Evolutionary conservation across 129 eudicot species (phyloP), one percentile per base, ranked within the genome.

Genomic region (Sambucus nigra): DNA sequence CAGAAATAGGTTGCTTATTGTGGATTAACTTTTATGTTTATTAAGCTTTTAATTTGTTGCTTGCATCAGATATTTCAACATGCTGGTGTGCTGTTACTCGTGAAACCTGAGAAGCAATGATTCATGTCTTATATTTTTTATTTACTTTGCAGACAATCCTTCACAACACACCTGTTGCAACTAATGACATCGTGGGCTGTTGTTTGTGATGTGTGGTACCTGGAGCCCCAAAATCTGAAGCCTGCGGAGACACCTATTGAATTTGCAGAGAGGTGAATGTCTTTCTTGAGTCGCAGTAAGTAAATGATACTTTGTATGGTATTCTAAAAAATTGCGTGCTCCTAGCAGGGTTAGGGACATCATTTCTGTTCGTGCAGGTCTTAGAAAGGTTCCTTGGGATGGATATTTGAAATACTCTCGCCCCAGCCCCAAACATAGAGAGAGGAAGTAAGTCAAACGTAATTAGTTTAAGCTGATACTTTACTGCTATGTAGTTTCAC

Each of bases 151-250:
- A 92, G 96, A 57, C 99, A 92, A 56, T 92, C 99, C 52, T 92
- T 86, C 66, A 92, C 99, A 38, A 92, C 63, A 51, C 99, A 92
- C 73, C 80, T 92, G 55, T 74, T 92, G 74, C 99, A 92, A 79
- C 87, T 92, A 35, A 92, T 92, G 99, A 80, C 94, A 61, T 86
- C 96, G 19, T 92, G 99, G 99, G 99, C 99, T 25, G 99, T 92
- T 64, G 99, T 92, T 59, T 92, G 99, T 75, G 96, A 92, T 68
- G 99, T 92, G 47, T 92, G 99, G 99, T 92, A 86, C 75, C 64
- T 92, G 73, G 99, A 92, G 60, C 99, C 99, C 39, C 96, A 92
- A 72, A 82, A 80, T 54, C 55, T 92, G 66, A 86, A 70, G 76
- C 94, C 96, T 19, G 94, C 96, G 57, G 99, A 92, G 73, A 92